Conservation (phyloP, 345 rosid genomes). For the Draba incana region DNA sequence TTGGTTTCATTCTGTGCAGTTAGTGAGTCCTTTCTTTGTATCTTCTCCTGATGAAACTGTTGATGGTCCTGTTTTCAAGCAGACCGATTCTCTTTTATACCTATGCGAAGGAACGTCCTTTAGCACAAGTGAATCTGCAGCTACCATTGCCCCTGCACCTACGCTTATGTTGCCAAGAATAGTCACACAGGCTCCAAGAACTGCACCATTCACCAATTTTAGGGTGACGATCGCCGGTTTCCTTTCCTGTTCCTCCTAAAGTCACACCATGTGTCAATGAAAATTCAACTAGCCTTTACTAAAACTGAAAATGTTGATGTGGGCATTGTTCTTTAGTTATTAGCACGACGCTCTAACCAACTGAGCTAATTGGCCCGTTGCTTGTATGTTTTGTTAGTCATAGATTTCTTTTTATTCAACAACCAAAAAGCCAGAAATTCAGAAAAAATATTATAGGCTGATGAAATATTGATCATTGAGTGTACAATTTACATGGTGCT, state of each 20-base stretch:
- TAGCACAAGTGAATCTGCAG: constrained; percentile 82
- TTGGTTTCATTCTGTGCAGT: constrained; percentile 27
- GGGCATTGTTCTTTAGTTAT: constrained; percentile 58
- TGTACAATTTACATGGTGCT: too few species aligned
- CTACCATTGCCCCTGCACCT: constrained; percentile 89
- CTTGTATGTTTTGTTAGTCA: too few species aligned
- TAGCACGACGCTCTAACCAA: constrained; percentile 80
- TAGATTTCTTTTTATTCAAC: too few species aligned
- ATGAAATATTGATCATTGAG: too few species aligned
- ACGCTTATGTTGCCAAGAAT: constrained; percentile 80
- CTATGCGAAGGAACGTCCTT: constrained; percentile 58
- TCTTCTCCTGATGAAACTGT: constrained; percentile 34
- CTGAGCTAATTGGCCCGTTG: constrained; percentile 38
- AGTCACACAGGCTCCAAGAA: constrained; percentile 77
- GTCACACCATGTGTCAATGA: constrained; percentile 65
- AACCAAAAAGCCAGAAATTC: too few species aligned
- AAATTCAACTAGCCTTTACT: constrained; percentile 14
- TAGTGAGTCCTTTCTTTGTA: constrained; percentile 29
- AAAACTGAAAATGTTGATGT: not conserved
- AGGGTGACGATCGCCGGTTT: constrained; percentile 81
- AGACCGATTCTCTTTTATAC: constrained; percentile 15
- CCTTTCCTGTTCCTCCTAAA: constrained; percentile 89
- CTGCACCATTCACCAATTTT: constrained; percentile 85
- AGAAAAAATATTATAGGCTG: too few species aligned
- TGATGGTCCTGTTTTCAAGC: constrained; percentile 19